Conservation (phyloP, 306 rosid genomes). For the Oxytropis ochrocephala region DNA sequence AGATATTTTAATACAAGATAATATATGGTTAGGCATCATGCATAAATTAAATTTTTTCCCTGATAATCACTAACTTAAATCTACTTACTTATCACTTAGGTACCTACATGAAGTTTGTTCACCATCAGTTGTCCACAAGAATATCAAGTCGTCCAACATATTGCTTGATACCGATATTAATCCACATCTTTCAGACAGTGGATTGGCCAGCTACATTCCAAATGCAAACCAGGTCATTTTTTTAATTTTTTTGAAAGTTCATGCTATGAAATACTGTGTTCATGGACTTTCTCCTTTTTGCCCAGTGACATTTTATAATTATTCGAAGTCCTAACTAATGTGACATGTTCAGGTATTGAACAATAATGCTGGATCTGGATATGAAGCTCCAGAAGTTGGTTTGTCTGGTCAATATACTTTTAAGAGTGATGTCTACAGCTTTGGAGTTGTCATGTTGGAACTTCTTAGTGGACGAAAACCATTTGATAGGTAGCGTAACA, state of each 20-base stretch:
- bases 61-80: constrained; percentile 3
- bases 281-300: neutral
- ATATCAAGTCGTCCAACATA: constrained; percentile 84
- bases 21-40: neutral
- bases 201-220: constrained; percentile 62
- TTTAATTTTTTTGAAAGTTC: neutral
- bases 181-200: constrained; percentile 90
- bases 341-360: constrained; percentile 50
- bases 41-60: neutral
- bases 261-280: neutral
- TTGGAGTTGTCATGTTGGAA: constrained; percentile 96
- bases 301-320: neutral
- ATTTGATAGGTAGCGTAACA: constrained; percentile 64
- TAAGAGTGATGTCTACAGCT: constrained; percentile 87
- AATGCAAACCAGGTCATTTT: constrained; percentile 62
- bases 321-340: constrained; percentile 18
- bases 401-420: constrained; percentile 71
- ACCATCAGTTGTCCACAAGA: constrained; percentile 88
- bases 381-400: constrained; percentile 78
- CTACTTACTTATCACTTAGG: constrained; percentile 42
- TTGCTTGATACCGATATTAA: constrained; percentile 78
- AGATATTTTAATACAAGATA: neutral
- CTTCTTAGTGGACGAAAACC: constrained; percentile 92
- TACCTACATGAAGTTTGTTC: constrained; percentile 95
- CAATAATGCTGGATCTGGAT: constrained; percentile 67